Conservation (phyloP, 2,329 filamentous ascomycete species). For the Lecanicillium sp. region DNA sequence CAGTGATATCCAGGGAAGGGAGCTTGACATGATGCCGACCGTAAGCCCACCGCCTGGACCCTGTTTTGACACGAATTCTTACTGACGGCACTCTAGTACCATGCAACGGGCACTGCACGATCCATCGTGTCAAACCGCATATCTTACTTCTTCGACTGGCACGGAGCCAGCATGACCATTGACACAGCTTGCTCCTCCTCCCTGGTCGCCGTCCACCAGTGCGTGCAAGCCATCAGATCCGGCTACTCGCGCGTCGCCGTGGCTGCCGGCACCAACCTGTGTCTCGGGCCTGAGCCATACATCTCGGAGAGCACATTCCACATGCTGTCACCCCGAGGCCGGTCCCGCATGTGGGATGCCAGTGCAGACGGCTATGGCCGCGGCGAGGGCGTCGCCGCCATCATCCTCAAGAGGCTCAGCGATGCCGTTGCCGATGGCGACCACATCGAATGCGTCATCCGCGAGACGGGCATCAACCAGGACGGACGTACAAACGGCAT, state of each 20-base stretch:
- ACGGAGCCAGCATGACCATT: slow-evolving; percentile 24
- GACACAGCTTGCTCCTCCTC: slow-evolving; percentile 35
- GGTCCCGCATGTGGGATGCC: slow-evolving; percentile 34
- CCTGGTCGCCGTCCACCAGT: slow-evolving; percentile 29
- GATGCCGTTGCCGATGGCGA: slow-evolving; percentile 32
- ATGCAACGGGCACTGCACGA: slow-evolving; percentile 21
- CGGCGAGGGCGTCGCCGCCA: slow-evolving; percentile 42
- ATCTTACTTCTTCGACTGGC: slow-evolving; percentile 35
- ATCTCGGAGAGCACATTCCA: slow-evolving; percentile 19
- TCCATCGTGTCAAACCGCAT: slow-evolving; percentile 32
- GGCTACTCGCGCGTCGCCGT: slow-evolving; percentile 25
- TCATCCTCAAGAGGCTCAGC: slow-evolving; percentile 41
- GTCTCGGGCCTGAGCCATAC: slow-evolving; percentile 4
- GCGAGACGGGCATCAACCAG: slow-evolving; percentile 19
- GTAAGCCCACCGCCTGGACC: not conserved
- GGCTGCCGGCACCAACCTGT: slow-evolving; percentile 21
- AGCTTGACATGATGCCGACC: not conserved
- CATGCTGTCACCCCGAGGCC: slow-evolving; percentile 31
- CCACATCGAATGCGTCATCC: slow-evolving; percentile 21
- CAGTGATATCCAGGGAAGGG: not conserved
- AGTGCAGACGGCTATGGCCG: slow-evolving; percentile 45
- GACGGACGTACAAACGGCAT: slow-evolving; percentile 19
- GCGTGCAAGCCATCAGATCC: slow-evolving; percentile 21
- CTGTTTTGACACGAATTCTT: no score
- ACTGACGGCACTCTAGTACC: no score